A percentile compares a stretch with the other conserved stretches of the same genome.
These are phyloP conservation scores for Dryas octopetala DNA, from an alignment of 306 rosid species.

Conservation along the genomic window DNA sequence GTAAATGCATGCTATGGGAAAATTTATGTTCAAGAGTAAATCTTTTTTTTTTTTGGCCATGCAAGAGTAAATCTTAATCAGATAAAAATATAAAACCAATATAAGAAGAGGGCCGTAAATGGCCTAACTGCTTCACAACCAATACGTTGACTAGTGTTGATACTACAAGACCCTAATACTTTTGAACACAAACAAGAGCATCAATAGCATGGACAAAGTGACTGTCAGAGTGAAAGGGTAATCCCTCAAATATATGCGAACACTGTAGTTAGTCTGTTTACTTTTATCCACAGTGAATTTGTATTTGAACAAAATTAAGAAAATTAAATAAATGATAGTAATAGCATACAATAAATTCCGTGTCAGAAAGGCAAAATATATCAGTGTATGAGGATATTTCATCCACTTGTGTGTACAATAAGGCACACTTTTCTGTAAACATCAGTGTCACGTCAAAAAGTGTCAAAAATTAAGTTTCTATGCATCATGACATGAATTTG, in stretches of 20 bases:
- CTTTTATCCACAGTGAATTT: neutral
- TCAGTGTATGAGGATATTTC: neutral
- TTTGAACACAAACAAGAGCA: neutral
- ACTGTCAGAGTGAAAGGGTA: neutral
- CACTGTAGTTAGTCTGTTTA: neutral
- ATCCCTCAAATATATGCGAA: neutral
- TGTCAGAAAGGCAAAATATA: neutral
- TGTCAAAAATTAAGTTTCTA: neutral
- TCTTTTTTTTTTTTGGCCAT: no score
- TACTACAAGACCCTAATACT: neutral
- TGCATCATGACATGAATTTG: neutral
- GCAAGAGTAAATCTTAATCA: neutral
- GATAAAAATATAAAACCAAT: neutral
- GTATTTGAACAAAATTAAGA: neutral
- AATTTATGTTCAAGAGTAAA: neutral
- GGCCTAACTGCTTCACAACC: neutral
- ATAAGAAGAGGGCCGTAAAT: neutral
- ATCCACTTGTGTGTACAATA: neutral
- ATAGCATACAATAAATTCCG: neutral
- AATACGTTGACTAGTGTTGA: neutral
- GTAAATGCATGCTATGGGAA: neutral
- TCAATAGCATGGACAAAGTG: neutral
- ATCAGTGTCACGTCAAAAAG: neutral
- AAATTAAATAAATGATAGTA: neutral
- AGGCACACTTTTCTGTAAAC: neutral